Evolutionary conservation across 106 monocot genomes (phyloP).

Genomic region (Ottelia alismoides): DNA sequence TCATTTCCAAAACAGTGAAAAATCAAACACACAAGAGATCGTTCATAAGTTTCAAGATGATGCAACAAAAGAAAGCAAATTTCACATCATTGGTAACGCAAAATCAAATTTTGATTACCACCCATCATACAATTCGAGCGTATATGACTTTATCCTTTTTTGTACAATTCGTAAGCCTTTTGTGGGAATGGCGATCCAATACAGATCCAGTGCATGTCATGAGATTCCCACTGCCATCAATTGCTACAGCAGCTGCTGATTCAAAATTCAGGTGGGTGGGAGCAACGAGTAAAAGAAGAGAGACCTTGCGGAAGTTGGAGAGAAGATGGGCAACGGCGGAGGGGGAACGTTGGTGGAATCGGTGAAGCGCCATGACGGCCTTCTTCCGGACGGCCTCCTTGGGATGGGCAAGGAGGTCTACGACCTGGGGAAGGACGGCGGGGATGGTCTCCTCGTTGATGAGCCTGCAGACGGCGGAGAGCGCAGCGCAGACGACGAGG

Average conservation of each 20-base stretch:
- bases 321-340: conserved; percentile 53
- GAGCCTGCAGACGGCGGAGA: conserved; percentile 73
- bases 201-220: no score
- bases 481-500: conserved; percentile 71
- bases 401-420: conserved; percentile 69
- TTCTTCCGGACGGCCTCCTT: conserved; percentile 95
- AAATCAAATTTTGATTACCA: no score
- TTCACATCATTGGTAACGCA: no score
- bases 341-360: conserved; percentile 78
- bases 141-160: no score
- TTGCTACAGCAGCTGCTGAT: no score
- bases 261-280: no score
- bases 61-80: no score
- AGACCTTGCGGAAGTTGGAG: conserved; percentile 90
- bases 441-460: conserved; percentile 99
- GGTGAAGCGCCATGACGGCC: conserved; percentile 92
- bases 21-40: neutral
- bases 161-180: no score
- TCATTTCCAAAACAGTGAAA: neutral
- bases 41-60: neutral
- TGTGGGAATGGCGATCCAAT: no score
- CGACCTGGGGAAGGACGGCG: conserved; percentile 91
- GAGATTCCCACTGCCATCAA: no score
- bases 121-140: no score
- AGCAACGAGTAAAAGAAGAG: no score